Percentiles rank a stretch among this genome's conserved stretches.
Evolutionary conservation across 2,329 filamentous ascomycete genomes (phyloP).

Genomic region (Alternaria atra): DNA sequence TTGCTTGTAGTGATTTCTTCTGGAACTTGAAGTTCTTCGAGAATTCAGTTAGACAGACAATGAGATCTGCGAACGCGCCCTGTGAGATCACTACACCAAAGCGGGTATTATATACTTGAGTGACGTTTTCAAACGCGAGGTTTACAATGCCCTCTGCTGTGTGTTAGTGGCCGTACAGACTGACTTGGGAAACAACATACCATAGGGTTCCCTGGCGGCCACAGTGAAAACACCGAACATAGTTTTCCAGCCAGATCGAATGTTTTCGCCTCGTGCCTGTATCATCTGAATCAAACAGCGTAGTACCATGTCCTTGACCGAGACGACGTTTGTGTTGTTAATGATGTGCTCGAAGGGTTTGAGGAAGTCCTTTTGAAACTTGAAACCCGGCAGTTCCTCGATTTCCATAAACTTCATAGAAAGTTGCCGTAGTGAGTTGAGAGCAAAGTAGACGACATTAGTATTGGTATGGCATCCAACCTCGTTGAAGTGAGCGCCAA

Average conservation of each 20-base stretch:
- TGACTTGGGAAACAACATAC: constrained; percentile 53
- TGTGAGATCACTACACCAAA: constrained; percentile 97
- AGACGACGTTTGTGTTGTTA: constrained; percentile 87
- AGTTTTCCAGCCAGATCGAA: constrained; percentile 96
- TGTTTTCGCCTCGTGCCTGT: constrained; percentile 94
- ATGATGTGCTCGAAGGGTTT: constrained; percentile 99
- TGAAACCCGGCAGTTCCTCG: constrained; percentile 96
- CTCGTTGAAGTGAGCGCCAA: constrained; percentile 98
- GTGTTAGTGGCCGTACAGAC: constrained; percentile 21
- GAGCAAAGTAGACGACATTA: constrained; percentile 94
- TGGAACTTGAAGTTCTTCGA: constrained; percentile 99
- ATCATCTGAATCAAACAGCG: constrained; percentile 99
- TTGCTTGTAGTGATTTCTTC: constrained; percentile 95
- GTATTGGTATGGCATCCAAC: constrained; percentile 98
- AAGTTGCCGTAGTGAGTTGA: constrained; percentile 92
- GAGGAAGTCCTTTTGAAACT: constrained; percentile 99
- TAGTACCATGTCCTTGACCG: constrained; percentile 97
- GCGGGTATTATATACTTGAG: constrained; percentile 91
- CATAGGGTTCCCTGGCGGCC: constrained; percentile 87
- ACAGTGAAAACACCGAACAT: constrained; percentile 99
- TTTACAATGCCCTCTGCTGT: constrained; percentile 88
- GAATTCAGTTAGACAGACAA: constrained; percentile 97
- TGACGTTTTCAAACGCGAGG: constrained; percentile 95
- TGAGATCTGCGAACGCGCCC: constrained; percentile 93
- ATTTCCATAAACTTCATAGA: constrained; percentile 99